These are phyloP conservation scores for Carex cristatella DNA, from an alignment of 176 grass and related monocot genomes.

Conservation along the genomic window DNA sequence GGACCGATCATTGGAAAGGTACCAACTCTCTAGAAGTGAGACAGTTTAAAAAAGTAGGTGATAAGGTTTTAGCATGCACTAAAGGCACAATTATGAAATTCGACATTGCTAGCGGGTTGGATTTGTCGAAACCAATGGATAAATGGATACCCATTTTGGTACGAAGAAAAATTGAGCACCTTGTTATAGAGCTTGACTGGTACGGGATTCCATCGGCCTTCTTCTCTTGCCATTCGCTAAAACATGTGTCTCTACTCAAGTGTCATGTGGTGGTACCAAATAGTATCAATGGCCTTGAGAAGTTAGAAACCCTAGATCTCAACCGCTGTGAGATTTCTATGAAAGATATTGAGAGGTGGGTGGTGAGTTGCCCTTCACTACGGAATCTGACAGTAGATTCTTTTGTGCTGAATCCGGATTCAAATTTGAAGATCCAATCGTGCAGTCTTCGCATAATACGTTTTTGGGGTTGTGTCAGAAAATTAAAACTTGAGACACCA, in stretches of 20 bases:
- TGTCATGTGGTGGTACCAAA: neutral
- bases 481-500: neutral
- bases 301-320: neutral
- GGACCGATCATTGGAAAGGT: neutral
- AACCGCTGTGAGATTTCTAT: neutral
- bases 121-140: neutral
- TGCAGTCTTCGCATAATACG: neutral
- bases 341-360: neutral
- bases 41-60: neutral
- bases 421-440: neutral
- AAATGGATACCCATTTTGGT: neutral
- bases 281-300: neutral
- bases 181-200: neutral
- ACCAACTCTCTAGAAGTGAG: neutral
- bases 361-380: neutral
- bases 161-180: neutral
- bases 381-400: neutral
- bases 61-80: neutral
- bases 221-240: slow-evolving; percentile 1
- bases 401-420: neutral
- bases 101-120: neutral
- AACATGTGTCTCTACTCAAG: neutral
- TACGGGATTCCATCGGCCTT: neutral
- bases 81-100: neutral
- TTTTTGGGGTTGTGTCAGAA: neutral